These are phyloP conservation scores for Porphyrellus cyaneotinctus DNA, from an alignment of 768 basidiomycete species.

Conservation along the genomic window DNA sequence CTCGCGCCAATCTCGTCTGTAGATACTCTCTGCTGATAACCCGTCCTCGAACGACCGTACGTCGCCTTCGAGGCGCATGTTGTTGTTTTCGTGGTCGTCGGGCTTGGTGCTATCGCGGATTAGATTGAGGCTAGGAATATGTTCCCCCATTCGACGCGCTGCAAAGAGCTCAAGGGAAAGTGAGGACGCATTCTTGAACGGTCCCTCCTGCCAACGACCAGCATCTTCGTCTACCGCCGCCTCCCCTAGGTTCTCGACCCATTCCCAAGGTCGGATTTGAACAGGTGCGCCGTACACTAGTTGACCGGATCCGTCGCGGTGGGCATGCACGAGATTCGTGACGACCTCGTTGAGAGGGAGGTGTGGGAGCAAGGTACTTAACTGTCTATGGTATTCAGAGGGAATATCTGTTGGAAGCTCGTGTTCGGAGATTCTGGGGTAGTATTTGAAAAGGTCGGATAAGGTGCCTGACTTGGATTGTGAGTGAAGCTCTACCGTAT, in stretches of 20 bases:
- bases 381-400: constrained; percentile 50
- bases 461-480: constrained; percentile 48
- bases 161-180: constrained; percentile 70
- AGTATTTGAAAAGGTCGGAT: constrained; percentile 59
- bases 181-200: constrained; percentile 64
- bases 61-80: constrained; percentile 37
- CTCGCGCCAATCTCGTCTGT: constrained; percentile 76
- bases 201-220: constrained; percentile 39
- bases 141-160: constrained; percentile 62
- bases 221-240: constrained; percentile 41
- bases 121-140: constrained; percentile 22
- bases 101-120: neutral
- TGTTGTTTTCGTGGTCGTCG: constrained; percentile 22
- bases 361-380: constrained; percentile 56
- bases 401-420: constrained; percentile 57
- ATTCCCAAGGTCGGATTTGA: constrained; percentile 80
- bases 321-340: constrained; percentile 53
- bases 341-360: constrained; percentile 49
- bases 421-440: constrained; percentile 48
- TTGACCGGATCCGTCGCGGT: constrained; percentile 52
- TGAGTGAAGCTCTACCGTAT: constrained; percentile 51
- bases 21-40: constrained; percentile 56
- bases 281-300: constrained; percentile 50
- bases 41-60: constrained; percentile 65
- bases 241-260: constrained; percentile 71